Base-by-base conservation (phyloP, 805 yeast species). In the Candida pseudoglaebosa region DNA sequence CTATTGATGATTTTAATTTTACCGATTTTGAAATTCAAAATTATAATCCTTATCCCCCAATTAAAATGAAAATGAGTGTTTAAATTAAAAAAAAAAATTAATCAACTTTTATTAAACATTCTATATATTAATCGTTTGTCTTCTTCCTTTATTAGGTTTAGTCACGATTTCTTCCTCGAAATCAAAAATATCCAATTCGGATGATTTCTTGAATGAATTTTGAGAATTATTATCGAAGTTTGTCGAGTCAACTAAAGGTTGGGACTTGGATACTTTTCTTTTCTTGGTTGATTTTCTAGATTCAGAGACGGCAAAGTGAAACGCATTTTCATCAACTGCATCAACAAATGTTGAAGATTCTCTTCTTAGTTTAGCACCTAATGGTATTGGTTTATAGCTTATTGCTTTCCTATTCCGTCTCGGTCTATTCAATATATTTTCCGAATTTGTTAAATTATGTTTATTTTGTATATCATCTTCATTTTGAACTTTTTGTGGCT, bases 31-130 rank as follows among this genome's bases (percentile, higher is more conserved):
- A 81, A 52, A 80, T 93, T 34, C 65, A 66, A 2, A 86, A 77
- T 38, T 93, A 93, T 60, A 69, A 84, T 38, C 97, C 96, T 2
- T 82, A 87, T 54, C 75, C 78, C 2, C 80, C 80, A 44, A 91
- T 93, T 50, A 85, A 84, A 49, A 93, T 93, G 99, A 84, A 86
- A 51, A 93, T 93, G 99, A 89, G 97, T 57, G 99, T 93, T 20
- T 93, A 70, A 60, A 16, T 15, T 17, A 8, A 26, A 30, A 5
- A 26, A n/a, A n/a, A n/a, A n/a, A n/a, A n/a, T n/a, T 26, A 15
- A 5, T 26, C 6, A 15, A 13, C 13, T 10, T 26, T 9, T 13
- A 26, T 26, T 26, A 26, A 9, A 26, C n/a, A 30, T 34, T 38
- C 33, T 38, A 30, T 41, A 24, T 38, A 32, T 46, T 21, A 15